Conservation (phyloP, 2,329 filamentous ascomycete species). For the Colletotrichum orchidophilum region DNA sequence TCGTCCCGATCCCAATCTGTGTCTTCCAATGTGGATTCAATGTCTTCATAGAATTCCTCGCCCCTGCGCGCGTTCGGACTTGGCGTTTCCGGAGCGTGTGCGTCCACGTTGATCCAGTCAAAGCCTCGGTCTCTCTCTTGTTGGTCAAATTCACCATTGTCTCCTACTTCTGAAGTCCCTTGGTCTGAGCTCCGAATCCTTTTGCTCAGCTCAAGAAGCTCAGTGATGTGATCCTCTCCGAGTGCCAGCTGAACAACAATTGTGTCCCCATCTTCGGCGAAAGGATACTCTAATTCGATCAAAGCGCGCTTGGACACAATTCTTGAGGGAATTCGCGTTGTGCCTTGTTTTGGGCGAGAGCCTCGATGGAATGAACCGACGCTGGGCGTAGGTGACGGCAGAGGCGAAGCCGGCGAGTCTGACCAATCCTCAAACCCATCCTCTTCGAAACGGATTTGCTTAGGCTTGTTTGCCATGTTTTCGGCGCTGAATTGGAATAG, state of each 20-base stretch:
- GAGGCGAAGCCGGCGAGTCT: neutral
- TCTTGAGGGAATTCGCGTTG: slow-evolving; percentile 85
- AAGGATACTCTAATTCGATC: slow-evolving; percentile 86
- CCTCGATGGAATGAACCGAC: slow-evolving; percentile 6
- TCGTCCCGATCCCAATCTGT: neutral
- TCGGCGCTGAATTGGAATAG: neutral
- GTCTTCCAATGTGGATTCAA: neutral
- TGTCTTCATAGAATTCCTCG: neutral
- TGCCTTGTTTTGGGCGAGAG: slow-evolving; percentile 75
- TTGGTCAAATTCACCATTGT: too few relatives aligned
- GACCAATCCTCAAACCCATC: slow-evolving; percentile 1
- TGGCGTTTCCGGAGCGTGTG: neutral
- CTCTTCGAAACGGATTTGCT: slow-evolving; percentile 9
- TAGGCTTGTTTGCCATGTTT: neutral
- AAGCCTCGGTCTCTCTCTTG: neutral
- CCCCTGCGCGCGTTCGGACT: neutral
- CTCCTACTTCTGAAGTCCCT: neutral
- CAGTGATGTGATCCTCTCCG: slow-evolving; percentile 89
- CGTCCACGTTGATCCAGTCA: slow-evolving; percentile 1
- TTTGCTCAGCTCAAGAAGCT: slow-evolving; percentile 84
- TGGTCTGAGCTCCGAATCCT: neutral
- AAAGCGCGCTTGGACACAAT: slow-evolving; percentile 84
- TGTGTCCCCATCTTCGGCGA: slow-evolving; percentile 83
- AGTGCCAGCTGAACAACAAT: slow-evolving; percentile 85
- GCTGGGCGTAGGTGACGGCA: neutral